These are phyloP conservation scores for Prunus campanulata DNA, from an alignment of 306 rosid genomes.

Conservation along the genomic window DNA sequence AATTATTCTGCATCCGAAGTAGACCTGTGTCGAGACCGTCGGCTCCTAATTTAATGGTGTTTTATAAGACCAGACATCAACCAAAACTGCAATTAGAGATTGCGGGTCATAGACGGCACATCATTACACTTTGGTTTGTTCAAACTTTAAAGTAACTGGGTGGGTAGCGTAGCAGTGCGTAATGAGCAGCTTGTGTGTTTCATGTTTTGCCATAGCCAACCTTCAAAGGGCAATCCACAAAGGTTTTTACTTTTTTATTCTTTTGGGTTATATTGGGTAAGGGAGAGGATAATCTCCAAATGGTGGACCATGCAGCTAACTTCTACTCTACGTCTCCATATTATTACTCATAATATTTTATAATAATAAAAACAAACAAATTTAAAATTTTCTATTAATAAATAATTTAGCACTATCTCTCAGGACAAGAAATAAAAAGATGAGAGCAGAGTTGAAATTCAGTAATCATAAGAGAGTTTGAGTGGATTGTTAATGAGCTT, in stretches of 20 bases:
- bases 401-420: too few species aligned
- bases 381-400: too few species aligned
- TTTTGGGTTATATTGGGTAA: background rate
- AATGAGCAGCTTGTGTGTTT: background rate
- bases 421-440: too few species aligned
- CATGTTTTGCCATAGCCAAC: background rate
- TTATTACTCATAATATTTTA: background rate
- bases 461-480: background rate
- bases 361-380: too few species aligned
- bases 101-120: constrained; percentile 55
- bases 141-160: background rate
- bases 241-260: background rate
- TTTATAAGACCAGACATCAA: background rate
- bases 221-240: background rate
- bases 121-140: background rate
- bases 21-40: too few species aligned
- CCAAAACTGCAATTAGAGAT: background rate
- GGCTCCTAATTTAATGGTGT: too few species aligned
- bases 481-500: background rate
- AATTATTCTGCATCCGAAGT: too few species aligned
- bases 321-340: background rate
- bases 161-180: background rate
- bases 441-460: too few species aligned
- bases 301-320: constrained; percentile 7
- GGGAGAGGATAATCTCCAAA: background rate